These are phyloP conservation scores for Ophiognomonia clavigignenti-juglandacearum DNA, from an alignment of 2,329 filamentous ascomycete species.

Conservation along the genomic window DNA sequence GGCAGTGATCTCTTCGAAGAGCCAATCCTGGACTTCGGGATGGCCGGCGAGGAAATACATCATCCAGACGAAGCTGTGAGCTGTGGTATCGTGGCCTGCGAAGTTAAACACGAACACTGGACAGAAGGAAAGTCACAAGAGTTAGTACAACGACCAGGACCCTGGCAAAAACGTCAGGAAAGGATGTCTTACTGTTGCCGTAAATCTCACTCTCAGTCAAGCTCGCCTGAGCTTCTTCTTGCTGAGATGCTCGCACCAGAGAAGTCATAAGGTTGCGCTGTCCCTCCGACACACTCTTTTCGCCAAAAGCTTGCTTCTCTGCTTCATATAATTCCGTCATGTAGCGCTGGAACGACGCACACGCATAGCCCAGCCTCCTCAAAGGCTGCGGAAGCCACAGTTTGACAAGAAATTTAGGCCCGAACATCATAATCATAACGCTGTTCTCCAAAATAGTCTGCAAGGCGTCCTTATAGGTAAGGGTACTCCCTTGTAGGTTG, in stretches of 20 bases:
- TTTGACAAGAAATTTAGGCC: slow-evolving; percentile 17
- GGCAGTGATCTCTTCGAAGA: slow-evolving; percentile 32
- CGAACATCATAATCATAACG: slow-evolving; percentile 25
- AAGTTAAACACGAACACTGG: slow-evolving; percentile 41
- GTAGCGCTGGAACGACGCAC: slow-evolving; percentile 21
- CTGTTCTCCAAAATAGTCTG: slow-evolving; percentile 25
- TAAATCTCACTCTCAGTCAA: slow-evolving; percentile 30
- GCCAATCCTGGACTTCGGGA: slow-evolving; percentile 40
- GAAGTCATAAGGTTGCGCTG: slow-evolving; percentile 2
- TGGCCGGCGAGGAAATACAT: slow-evolving; percentile 38
- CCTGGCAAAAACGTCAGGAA: no score
- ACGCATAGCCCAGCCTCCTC: slow-evolving; percentile 19
- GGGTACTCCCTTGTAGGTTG: slow-evolving; percentile 5
- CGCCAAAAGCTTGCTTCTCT: slow-evolving; percentile 28
- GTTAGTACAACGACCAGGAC: no score
- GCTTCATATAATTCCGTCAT: slow-evolving; percentile 27
- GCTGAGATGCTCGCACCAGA: slow-evolving; percentile 3
- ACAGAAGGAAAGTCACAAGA: no score
- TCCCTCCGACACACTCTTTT: neutral
- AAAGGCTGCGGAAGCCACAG: slow-evolving; percentile 48
- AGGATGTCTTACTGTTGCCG: slow-evolving; percentile 29
- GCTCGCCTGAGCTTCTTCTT: slow-evolving; percentile 3
- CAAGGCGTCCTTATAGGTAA: slow-evolving; percentile 25
- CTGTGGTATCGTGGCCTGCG: slow-evolving; percentile 47
- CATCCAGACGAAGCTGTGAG: slow-evolving; percentile 37